Conservation (phyloP, 306 rosid genomes). For the Cicer bijugum region DNA sequence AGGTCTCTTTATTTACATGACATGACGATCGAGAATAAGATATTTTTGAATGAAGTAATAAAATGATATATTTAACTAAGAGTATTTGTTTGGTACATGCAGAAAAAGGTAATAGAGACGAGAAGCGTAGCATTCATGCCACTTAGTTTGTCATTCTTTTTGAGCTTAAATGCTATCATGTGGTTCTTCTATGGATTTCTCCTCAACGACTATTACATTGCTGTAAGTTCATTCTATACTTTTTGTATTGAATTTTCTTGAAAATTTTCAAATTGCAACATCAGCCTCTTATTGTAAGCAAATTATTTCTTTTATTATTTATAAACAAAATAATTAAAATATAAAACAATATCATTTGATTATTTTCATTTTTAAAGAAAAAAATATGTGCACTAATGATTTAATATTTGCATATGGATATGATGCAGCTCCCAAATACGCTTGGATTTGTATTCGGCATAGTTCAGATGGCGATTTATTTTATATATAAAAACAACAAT, state of each 20-base stretch:
- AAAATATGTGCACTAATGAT: neutral
- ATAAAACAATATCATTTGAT: neutral
- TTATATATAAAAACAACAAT: slow-evolving; percentile 62
- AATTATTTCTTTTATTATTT: neutral
- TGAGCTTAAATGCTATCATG: slow-evolving; percentile 75
- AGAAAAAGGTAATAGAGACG: slow-evolving; percentile 74
- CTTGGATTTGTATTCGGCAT: slow-evolving; percentile 84
- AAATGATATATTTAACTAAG: no score
- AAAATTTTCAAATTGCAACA: neutral
- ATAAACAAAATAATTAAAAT: neutral
- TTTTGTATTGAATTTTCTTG: neutral
- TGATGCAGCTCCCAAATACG: slow-evolving; percentile 76
- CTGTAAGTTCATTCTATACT: slow-evolving; percentile 54
- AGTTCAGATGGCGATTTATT: slow-evolving; percentile 75
- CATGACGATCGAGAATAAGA: no score
- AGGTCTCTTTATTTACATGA: no score
- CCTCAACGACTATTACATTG: slow-evolving; percentile 78
- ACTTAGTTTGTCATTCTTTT: slow-evolving; percentile 72
- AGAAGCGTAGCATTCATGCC: slow-evolving; percentile 93
- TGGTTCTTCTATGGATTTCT: slow-evolving; percentile 96
- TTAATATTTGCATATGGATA: slow-evolving; percentile 15
- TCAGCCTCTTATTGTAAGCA: neutral
- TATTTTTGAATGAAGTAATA: no score
- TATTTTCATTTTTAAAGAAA: neutral
- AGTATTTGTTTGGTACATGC: slow-evolving; percentile 29